Evolutionary conservation across 1,139 yeast species (phyloP), one percentile per base, ranked within the genome.

Genomic region (Taphrina communis): DNA sequence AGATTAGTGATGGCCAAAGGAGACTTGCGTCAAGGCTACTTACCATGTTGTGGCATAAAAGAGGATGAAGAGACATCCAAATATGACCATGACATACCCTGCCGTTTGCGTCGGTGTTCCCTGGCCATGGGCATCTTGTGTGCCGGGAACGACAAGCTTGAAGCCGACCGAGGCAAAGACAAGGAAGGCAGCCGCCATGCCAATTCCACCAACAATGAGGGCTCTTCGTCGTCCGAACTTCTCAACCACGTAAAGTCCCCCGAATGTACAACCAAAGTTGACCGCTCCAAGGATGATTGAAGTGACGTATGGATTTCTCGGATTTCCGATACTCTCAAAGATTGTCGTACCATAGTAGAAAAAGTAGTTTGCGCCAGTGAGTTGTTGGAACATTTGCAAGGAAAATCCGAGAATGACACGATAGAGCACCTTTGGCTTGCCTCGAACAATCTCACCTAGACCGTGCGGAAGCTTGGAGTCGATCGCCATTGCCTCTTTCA

Each of bases 21-120:
- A 17, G 17, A 17, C 17, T 17, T 19, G 21, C 21, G 2, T 17
- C 17, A 17, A 17, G 17, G 17, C 12, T n/a, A 14, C 58, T n/a
- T 21, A 58, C 96, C 96, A 90, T 7, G 96, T 87, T 51, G 89
- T 84, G 48, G 96, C 94, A 77, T 90, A 90, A 82, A 85, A 87
- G 84, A 88, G 88, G 72, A 91, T 89, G 81, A 86, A 91, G 71
- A 89, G 77, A 78, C 94, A 88, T 41, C 93, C 86, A 74, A 90
- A 84, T 75, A 89, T 87, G 77, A 90, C 88, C 90, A 86, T 84
- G 71, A 88, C 90, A 78, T 86, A 81, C 67, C 88, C 86, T 71
- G 88, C 81, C 72, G 79, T 80, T 59, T 76, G 73, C 42, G 82
- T 75, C 4, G 73, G 66, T 57, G 62, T 50, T 12, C 69, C 69